Percentiles rank a stretch among this genome's conserved stretches.
Evolutionary conservation across 2,329 filamentous ascomycete genomes (phyloP).

Genomic region (Apiospora rasikravindrae): DNA sequence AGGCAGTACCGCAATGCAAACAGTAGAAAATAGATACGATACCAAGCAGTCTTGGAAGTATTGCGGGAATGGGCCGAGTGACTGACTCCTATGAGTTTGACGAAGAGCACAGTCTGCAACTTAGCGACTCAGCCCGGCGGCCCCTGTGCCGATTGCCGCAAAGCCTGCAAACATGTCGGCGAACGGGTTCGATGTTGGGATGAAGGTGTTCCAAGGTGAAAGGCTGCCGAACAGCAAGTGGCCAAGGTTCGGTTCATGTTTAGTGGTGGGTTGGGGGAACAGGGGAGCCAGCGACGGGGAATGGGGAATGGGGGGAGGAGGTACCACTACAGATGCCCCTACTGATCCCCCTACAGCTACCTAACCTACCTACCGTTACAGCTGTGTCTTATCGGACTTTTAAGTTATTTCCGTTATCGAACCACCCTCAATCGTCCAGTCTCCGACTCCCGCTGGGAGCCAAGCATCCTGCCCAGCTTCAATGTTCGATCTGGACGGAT

Average conservation of each 20-base stretch:
- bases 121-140: neutral
- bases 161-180: neutral
- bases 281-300: neutral
- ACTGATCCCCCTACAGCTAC: too few species aligned
- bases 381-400: neutral
- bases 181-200: neutral
- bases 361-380: too few species aligned
- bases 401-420: neutral
- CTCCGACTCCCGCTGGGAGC: neutral
- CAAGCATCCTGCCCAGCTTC: neutral
- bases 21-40: neutral
- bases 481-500: neutral
- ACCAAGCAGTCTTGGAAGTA: neutral
- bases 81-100: neutral
- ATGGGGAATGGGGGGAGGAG: too few species aligned
- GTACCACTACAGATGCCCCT: too few species aligned
- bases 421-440: neutral
- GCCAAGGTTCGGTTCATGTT: neutral
- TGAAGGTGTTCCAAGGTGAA: neutral
- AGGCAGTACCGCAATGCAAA: too few species aligned
- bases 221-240: neutral
- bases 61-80: neutral
- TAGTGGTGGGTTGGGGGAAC: conserved; percentile 14
- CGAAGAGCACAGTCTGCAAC: neutral
- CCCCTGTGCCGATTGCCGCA: neutral